Conservation (phyloP, 257 asterid genomes). For the Capsicum rhomboideum region DNA sequence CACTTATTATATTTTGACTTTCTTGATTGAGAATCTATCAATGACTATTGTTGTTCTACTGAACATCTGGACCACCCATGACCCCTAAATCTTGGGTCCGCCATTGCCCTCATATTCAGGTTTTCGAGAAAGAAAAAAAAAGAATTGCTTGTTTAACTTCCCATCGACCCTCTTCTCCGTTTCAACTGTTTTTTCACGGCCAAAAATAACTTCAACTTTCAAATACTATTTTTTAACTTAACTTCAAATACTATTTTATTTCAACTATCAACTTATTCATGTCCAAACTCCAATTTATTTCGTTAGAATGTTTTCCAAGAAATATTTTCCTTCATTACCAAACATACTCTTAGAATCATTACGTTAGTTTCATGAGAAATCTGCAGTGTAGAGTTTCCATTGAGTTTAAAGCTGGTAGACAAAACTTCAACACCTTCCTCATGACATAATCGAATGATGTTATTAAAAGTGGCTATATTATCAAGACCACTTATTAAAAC, state of each 20-base stretch:
- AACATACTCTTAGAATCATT: background rate
- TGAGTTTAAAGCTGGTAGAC: conserved; percentile 27
- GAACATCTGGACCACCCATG: too few species aligned
- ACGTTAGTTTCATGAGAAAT: conserved; percentile 27
- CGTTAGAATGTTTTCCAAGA: too few species aligned
- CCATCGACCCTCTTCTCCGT: background rate
- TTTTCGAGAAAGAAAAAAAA: too few species aligned
- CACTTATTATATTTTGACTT: too few species aligned
- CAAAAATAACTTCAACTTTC: background rate
- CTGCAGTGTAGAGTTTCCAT: conserved; percentile 34
- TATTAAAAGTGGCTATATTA: conserved; percentile 16
- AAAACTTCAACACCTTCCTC: conserved; percentile 29
- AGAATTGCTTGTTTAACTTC: background rate
- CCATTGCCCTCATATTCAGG: too few species aligned
- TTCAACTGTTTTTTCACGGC: background rate
- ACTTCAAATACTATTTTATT: too few species aligned
- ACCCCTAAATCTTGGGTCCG: too few species aligned
- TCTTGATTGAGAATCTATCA: too few species aligned
- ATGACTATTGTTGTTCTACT: too few species aligned
- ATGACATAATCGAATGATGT: conserved; percentile 17
- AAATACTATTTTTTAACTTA: background rate
- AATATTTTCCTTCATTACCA: too few species aligned
- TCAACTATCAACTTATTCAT: background rate
- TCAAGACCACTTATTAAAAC: conserved; percentile 20
- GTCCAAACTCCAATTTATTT: too few species aligned